Evolutionary conservation across 805 yeast genomes (phyloP).

Genomic region (Cyberlindnera amylophila): DNA sequence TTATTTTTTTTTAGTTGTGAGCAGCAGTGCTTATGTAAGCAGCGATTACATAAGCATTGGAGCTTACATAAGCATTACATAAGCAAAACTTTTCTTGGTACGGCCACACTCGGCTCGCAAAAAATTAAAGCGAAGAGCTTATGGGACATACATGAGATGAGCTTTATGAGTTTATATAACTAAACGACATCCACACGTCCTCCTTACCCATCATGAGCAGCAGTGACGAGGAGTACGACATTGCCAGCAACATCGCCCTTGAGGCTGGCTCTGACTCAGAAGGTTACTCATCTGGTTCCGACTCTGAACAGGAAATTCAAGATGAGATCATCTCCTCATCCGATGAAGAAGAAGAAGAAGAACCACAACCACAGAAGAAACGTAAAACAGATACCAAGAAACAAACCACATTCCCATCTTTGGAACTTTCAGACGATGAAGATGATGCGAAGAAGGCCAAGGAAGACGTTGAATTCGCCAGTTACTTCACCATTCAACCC

Average conservation of each 20-base stretch:
- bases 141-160: not conserved
- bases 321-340: conserved; percentile 51
- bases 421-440: conserved; percentile 54
- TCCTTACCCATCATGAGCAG: not conserved
- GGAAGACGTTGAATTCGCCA: conserved; percentile 45
- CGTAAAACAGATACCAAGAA: conserved; percentile 19
- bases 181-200: not conserved
- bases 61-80: no score
- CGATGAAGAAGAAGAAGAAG: conserved; percentile 41
- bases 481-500: conserved; percentile 40
- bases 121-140: not conserved
- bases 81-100: not conserved
- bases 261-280: conserved; percentile 38
- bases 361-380: conserved; percentile 26
- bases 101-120: not conserved
- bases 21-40: not conserved
- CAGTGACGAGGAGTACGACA: conserved; percentile 48
- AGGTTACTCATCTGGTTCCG: conserved; percentile 29
- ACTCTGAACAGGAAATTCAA: conserved; percentile 37
- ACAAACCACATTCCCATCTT: conserved; percentile 38
- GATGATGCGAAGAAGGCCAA: conserved; percentile 30
- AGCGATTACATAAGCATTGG: not conserved
- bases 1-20: no score
- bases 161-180: not conserved
- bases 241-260: conserved; percentile 56